A percentile compares a stretch with the other conserved stretches of the same genome.
Evolutionary conservation across 2,329 filamentous ascomycete genomes (phyloP).

Genomic region (Paracoccidioides brasiliensis): DNA sequence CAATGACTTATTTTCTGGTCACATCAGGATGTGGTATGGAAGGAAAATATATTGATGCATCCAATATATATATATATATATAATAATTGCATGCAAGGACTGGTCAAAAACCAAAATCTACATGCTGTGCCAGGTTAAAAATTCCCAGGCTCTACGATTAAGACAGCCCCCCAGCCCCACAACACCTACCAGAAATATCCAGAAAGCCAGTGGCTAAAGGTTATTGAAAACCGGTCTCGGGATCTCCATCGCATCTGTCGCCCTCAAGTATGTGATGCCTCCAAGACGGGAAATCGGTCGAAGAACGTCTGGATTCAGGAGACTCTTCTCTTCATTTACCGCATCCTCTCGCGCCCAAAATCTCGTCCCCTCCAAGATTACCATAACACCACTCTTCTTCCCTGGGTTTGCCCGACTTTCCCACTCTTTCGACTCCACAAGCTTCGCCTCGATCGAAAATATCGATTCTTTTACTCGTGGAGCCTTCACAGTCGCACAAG

Average conservation of each 20-base stretch:
- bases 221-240: conserved; percentile 30
- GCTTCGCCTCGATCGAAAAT: conserved; percentile 67
- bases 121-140: background rate
- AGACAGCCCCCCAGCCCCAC: no score
- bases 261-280: conserved; percentile 70
- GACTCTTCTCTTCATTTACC: conserved; percentile 59
- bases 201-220: no score
- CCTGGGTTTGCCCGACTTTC: conserved; percentile 58
- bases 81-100: background rate
- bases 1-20: background rate
- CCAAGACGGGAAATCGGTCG: conserved; percentile 66
- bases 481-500: conserved; percentile 52
- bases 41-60: background rate
- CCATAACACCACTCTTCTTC: conserved; percentile 61
- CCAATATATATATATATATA: background rate
- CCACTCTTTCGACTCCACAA: conserved; percentile 64
- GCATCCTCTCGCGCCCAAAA: conserved; percentile 90
- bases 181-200: no score
- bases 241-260: conserved; percentile 58
- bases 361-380: conserved; percentile 65
- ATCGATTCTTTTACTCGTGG: conserved; percentile 70
- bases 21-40: background rate
- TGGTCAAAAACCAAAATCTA: background rate
- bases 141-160: background rate
- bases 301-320: conserved; percentile 64